These are phyloP conservation scores for Tylopilus sp. DNA, from an alignment of 1,284 basidiomycete genomes.

Conservation along the genomic window DNA sequence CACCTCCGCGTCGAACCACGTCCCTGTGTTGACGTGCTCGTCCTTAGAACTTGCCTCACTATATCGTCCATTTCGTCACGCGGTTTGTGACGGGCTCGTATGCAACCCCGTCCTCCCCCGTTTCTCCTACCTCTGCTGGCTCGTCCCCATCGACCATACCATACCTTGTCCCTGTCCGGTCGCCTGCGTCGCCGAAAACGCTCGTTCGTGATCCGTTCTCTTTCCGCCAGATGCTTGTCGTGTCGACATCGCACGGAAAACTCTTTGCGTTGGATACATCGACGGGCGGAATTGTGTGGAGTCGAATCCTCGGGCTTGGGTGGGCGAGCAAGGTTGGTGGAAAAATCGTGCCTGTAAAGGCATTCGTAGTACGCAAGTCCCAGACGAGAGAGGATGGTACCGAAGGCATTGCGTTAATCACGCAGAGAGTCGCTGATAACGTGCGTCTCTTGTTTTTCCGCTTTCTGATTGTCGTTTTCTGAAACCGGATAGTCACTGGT, in stretches of 20 bases:
- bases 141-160: conserved; percentile 37
- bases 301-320: conserved; percentile 63
- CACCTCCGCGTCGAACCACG: background rate
- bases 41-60: conserved; percentile 68
- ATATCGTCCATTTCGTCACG: conserved; percentile 62
- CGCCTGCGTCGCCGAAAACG: conserved; percentile 34
- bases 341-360: conserved; percentile 53
- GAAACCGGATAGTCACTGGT: conserved; percentile 39
- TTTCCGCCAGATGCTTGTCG: conserved; percentile 82
- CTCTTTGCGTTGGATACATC: conserved; percentile 82
- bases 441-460: conserved; percentile 40
- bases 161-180: conserved; percentile 14
- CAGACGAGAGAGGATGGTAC: conserved; percentile 1
- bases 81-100: conserved; percentile 78
- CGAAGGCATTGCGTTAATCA: conserved; percentile 58
- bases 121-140: conserved; percentile 32
- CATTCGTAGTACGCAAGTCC: conserved; percentile 33
- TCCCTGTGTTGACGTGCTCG: background rate
- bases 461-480: conserved; percentile 2
- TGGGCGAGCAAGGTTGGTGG: conserved; percentile 59
- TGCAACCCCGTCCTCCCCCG: conserved; percentile 33
- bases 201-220: conserved; percentile 80
- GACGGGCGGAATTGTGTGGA: conserved; percentile 78
- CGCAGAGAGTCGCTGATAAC: conserved; percentile 59
- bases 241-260: conserved; percentile 72